phyloP scores from a whole-genome alignment of 2,329 filamentous ascomycete species.

The Zalaria sp. region DNA sequence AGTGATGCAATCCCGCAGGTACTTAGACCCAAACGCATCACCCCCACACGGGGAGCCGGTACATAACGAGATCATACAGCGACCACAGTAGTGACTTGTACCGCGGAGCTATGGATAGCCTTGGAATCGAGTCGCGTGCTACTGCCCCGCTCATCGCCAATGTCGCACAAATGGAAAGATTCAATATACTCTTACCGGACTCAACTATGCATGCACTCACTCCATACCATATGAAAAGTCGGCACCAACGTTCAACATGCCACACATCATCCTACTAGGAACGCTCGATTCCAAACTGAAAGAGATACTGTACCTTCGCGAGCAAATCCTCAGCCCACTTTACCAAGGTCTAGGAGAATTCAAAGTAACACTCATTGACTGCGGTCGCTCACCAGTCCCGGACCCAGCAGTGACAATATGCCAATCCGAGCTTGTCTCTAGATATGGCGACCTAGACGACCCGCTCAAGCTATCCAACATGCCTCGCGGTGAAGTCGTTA shows the following conservation, averaged over 20 bases:
- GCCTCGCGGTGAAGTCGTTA: slow-evolving; percentile 41
- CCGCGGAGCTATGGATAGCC: too few relatives aligned
- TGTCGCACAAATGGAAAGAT: too few relatives aligned
- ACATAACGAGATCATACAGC: too few relatives aligned
- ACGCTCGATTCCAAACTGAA: slow-evolving; percentile 52
- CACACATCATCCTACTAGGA: slow-evolving; percentile 40
- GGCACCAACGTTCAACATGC: slow-evolving; percentile 12
- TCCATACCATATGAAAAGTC: too few relatives aligned
- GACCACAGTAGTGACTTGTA: too few relatives aligned
- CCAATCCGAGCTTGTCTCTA: slow-evolving; percentile 27
- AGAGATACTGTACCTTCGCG: slow-evolving; percentile 42
- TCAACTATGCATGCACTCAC: too few relatives aligned
- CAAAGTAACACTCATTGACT: slow-evolving; percentile 38
- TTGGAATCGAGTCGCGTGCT: too few relatives aligned
- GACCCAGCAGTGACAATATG: slow-evolving; percentile 34
- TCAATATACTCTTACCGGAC: too few relatives aligned
- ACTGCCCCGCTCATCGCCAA: too few relatives aligned
- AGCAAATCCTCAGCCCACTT: slow-evolving; percentile 23
- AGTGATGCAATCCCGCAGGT: too few relatives aligned
- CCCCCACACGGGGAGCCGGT: too few relatives aligned
- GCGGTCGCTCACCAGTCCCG: slow-evolving; percentile 32
- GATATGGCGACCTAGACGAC: slow-evolving; percentile 12
- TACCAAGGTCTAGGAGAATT: slow-evolving; percentile 2
- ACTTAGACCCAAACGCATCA: too few relatives aligned
- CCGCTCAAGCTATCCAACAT: slow-evolving; percentile 22